Base-by-base conservation (phyloP, 2,329 filamentous ascomycete species). In the Colletotrichum lentis region DNA sequence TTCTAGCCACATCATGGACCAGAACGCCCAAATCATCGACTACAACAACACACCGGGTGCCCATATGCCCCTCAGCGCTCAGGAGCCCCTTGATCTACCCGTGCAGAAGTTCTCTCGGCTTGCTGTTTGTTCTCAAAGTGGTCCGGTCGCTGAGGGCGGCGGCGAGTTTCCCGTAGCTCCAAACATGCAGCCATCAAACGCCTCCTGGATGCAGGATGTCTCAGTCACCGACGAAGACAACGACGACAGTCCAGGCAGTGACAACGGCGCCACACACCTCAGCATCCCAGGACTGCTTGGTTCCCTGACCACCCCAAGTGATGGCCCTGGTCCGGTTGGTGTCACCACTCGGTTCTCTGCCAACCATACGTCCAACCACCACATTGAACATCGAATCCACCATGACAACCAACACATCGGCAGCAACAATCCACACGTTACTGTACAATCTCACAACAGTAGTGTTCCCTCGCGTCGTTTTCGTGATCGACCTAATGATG, bases 1-100 rank as follows among this genome's bases (percentile, higher is more conserved):
- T 22, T 22, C 5, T 39, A 18, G 20, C 12, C 50, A 54, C 22
- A 54, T 54, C 50, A 54, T 54, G 31, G 50, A 54, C n/a, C 50
- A 54, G 12, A 14, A 54, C 31, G 18, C n/a, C 5, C 50, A 54
- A 6, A 54, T n/a, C 10, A 39, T 39, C 10, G 12, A 22, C 31
- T 54, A 54, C 31, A 54, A 54, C 12, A 22, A 16, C 12, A 14
- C 37, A n/a, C 50, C 50, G 20, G 50, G 50, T 39, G 50, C 50
- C 0, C 31, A 37, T 2, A 12, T 11, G 11, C 31, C 50, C 37
- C 50, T 54, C n/a, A 22, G 27, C 7, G 50, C 50, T 16, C n/a
- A 16, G 5, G 31, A 14, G n/a, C 3, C 14, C 14, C 2, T 22
- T 2, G 7, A 20, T 7, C 3, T 39, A 18, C 27, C 27, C 3